Evolutionary conservation across 208 protist species (phyloP).

Genomic region (Trypanosoma conorhini): DNA sequence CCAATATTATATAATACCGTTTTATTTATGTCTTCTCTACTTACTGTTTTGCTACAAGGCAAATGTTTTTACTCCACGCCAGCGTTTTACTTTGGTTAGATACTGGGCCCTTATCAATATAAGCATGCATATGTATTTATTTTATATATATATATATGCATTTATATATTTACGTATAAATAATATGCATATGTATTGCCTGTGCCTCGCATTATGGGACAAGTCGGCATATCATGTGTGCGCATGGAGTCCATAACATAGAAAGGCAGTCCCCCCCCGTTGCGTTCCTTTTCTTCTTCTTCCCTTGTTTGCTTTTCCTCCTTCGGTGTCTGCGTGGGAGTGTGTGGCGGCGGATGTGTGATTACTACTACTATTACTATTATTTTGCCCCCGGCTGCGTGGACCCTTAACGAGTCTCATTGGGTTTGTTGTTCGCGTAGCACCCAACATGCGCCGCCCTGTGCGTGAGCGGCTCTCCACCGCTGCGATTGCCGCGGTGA

Average conservation of each 20-base stretch:
- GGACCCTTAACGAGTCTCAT: not conserved
- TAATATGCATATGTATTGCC: not conserved
- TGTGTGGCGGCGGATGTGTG: not conserved
- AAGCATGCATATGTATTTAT: too few species aligned
- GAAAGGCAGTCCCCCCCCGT: not conserved
- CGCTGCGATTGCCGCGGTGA: not conserved
- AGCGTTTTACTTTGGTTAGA: too few species aligned
- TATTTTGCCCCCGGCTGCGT: not conserved
- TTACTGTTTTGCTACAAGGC: too few species aligned
- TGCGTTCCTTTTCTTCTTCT: not conserved
- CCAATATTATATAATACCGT: not conserved
- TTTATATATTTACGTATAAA: too few species aligned
- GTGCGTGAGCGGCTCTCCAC: not conserved
- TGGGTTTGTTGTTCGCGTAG: not conserved
- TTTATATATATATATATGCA: too few species aligned
- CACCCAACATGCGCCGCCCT: not conserved
- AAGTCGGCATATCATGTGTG: not conserved
- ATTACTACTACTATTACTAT: not conserved
- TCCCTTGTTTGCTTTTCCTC: not conserved
- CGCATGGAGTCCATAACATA: not conserved
- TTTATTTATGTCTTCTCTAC: too few species aligned
- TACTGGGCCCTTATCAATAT: too few species aligned
- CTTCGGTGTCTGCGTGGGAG: not conserved
- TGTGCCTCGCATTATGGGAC: not conserved
- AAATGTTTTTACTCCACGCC: too few species aligned